Evolutionary conservation across 108 stramenopile genomes (phyloP).

Genomic region (Thalassiosira profunda): DNA sequence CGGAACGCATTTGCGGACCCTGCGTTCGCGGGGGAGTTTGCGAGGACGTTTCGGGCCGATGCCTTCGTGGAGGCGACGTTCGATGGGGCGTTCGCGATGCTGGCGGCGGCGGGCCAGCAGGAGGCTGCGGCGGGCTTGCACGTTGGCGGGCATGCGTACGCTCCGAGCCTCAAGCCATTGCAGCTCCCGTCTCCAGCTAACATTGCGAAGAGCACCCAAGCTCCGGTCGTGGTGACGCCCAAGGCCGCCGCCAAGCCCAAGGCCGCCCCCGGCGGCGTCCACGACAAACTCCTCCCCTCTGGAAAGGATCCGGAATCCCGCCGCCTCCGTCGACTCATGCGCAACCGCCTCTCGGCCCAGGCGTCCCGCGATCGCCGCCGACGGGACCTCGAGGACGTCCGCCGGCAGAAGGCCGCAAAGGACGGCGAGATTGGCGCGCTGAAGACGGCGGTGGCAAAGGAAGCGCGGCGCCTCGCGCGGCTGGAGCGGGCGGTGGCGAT

Average conservation of each 20-base stretch:
- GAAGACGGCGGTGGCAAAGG: background rate
- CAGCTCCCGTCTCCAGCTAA: background rate
- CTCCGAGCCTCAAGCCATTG: background rate
- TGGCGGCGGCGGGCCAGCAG: background rate
- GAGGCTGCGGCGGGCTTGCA: background rate
- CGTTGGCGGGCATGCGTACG: background rate
- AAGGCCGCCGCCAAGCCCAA: background rate
- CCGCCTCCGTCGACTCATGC: background rate
- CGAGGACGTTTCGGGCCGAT: background rate
- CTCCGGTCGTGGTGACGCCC: background rate
- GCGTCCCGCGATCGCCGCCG: background rate
- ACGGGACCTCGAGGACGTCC: background rate
- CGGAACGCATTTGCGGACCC: background rate
- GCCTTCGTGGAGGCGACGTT: background rate
- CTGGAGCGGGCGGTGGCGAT: background rate
- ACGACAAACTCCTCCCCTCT: background rate
- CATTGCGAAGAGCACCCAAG: background rate
- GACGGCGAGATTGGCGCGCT: background rate
- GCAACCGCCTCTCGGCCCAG: constrained; percentile 8
- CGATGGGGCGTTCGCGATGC: no score
- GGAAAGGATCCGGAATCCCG: background rate
- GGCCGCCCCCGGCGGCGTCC: background rate
- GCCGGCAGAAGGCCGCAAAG: background rate
- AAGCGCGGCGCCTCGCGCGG: background rate
- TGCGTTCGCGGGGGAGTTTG: background rate